These are phyloP conservation scores for Przewalskia tangutica DNA, from an alignment of 257 asterid genomes.

Conservation along the genomic window DNA sequence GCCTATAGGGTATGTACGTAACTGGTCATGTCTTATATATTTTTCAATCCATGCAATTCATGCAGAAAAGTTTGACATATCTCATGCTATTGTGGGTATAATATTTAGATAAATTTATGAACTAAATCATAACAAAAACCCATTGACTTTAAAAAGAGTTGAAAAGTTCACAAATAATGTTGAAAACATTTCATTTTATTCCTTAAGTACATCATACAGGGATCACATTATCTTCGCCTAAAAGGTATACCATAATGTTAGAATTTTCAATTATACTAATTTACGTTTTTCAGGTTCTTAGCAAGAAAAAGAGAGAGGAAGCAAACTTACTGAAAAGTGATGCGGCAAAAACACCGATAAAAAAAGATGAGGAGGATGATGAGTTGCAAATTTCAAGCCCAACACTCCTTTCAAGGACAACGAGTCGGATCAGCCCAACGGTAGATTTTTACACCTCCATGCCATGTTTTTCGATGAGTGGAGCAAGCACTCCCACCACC, in stretches of 20 bases:
- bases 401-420: conserved; percentile 53
- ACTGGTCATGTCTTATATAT: neutral
- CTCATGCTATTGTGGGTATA: neutral
- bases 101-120: neutral
- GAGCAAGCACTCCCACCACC: conserved; percentile 30
- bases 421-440: conserved; percentile 35
- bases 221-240: neutral
- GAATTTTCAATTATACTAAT: neutral
- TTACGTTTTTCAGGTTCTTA: conserved; percentile 31
- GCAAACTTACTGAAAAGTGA: conserved; percentile 13
- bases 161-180: neutral
- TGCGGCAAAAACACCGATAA: conserved; percentile 24
- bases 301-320: conserved; percentile 59
- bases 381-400: conserved; percentile 60
- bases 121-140: neutral
- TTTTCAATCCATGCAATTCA: neutral
- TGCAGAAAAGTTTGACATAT: neutral
- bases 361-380: conserved; percentile 18
- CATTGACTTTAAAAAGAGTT: neutral
- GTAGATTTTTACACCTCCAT: conserved; percentile 17
- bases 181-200: neutral
- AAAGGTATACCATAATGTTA: neutral
- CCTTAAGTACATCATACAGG: neutral
- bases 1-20: conserved; percentile 58
- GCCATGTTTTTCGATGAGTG: conserved; percentile 13